Base-by-base conservation (phyloP, 768 basidiomycete genomes). In the Daedaleopsis sinensis region DNA sequence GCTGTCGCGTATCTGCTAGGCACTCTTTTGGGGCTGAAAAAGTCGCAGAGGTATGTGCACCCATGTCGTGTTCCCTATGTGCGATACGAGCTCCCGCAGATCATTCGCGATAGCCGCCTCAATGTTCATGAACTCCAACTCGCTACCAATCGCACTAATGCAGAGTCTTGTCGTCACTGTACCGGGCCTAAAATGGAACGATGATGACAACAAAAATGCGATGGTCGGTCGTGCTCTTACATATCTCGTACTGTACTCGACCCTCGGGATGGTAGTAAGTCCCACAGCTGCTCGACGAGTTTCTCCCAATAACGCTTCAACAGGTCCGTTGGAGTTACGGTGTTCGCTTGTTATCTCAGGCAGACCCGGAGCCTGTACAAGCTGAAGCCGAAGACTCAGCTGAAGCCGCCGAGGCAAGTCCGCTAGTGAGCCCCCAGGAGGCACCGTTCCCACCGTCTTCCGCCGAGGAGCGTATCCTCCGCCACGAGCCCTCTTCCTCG, bases 81-180 rank as follows among this genome's bases (percentile, higher is more conserved):
- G 42, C 11, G 27, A 32, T 32, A 32, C 27, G 27, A 32, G 27
- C 27, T 32, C 27, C 27, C 27, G 15, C 66, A 92, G 91, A 70
- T 87, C 82, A 55, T 93, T 93, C 65, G 89, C 88, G 8, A 87
- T 89, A 73, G 91, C 91, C 0, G 88, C 91, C 0, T 80, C 90
- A 32, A 93, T 90, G 86, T 93, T 93, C 79, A 91, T 94, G 89
- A 96, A 95, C 73, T 93, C 91, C 3, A 98, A 98, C 72, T 93
- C 93, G 0, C 84, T 99, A 6, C 96, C 96, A 0, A 93, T 98
- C 61, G 96, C 96, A 0, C 80, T 99, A 36, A 93, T 98, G 87
- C 90, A 97, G 72, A 89, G 87, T 62, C 86, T 98, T 19, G 93
- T 93, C 10, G 76, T 90, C 57, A 89, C 91, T 13, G 93, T 96